Conservation (phyloP, 345 rosid species). For the Chamaenerion angustifolium region DNA sequence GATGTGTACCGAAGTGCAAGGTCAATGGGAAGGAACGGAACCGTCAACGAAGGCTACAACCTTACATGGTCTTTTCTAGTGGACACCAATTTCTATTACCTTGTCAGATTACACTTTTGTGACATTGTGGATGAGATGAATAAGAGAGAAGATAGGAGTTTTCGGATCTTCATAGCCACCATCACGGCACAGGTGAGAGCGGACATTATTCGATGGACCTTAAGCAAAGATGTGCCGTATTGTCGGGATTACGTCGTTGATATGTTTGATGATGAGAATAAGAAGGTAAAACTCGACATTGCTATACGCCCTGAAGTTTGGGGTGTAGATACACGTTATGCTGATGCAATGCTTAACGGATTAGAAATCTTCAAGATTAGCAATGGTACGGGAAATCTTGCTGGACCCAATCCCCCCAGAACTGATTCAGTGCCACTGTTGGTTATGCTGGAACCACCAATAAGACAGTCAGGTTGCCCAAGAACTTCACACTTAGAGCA, state of each 20-base stretch:
- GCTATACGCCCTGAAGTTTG: constrained; percentile 14
- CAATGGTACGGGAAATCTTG: constrained; percentile 11
- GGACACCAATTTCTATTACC: constrained; percentile 22
- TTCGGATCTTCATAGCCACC: constrained; percentile 17
- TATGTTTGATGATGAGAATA: neutral
- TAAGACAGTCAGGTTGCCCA: constrained; percentile 58
- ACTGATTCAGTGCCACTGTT: constrained; percentile 5
- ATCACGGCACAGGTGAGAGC: constrained; percentile 8
- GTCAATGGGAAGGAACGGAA: constrained; percentile 12
- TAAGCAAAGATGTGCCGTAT: constrained; percentile 12
- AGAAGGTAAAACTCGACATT: constrained; percentile 10
- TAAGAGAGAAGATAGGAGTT: neutral
- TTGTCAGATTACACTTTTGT: constrained; percentile 34
- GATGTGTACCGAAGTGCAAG: constrained; percentile 16
- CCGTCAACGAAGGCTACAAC: constrained; percentile 9
- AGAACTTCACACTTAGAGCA: constrained; percentile 54
- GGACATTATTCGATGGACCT: constrained; percentile 12
- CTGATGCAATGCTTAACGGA: constrained; percentile 25
- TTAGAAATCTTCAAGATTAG: constrained; percentile 29
- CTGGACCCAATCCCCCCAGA: constrained; percentile 24
- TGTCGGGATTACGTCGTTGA: constrained; percentile 19
- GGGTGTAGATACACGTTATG: constrained; percentile 1
- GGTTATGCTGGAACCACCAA: constrained; percentile 72
- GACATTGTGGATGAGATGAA: constrained; percentile 9
- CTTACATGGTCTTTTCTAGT: constrained; percentile 26